Conservation (phyloP, 2,329 filamentous ascomycete genomes). For the Fusarium begoniae region DNA sequence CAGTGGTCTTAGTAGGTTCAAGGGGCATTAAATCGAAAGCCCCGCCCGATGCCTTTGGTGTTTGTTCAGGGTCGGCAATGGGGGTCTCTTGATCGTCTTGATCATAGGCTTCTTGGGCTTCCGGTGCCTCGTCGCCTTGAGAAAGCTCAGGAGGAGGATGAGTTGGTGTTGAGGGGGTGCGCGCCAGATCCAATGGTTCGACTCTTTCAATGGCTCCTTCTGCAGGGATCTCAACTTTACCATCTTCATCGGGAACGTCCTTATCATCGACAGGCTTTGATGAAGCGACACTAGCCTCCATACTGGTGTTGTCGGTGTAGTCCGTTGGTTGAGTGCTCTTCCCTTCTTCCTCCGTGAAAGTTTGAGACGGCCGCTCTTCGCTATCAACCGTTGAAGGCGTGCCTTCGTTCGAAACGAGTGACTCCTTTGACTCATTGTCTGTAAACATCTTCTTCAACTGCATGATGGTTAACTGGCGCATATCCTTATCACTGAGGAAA, state of each 20-base stretch:
- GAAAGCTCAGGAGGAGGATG: conserved; percentile 18
- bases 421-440: conserved; percentile 85
- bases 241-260: conserved; percentile 40
- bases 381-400: conserved; percentile 63
- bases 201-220: conserved; percentile 56
- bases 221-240: conserved; percentile 43
- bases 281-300: conserved; percentile 46
- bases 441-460: conserved; percentile 96
- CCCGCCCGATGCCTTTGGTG: conserved; percentile 34
- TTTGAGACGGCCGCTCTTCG: conserved; percentile 58
- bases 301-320: conserved; percentile 46
- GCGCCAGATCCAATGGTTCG: conserved; percentile 61
- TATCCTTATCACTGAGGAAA: conserved; percentile 97
- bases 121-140: conserved; percentile 1
- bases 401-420: conserved; percentile 75
- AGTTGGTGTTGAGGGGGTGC: conserved; percentile 44
- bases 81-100: conserved; percentile 13
- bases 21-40: conserved; percentile 12
- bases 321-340: conserved; percentile 57
- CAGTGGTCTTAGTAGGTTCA: neutral
- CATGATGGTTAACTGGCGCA: conserved; percentile 87
- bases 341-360: conserved; percentile 57
- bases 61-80: conserved; percentile 30
- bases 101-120: neutral
- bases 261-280: conserved; percentile 39